phyloP scores from a whole-genome alignment of 768 basidiomycete species.

The Clitopilus passeckerianus region DNA sequence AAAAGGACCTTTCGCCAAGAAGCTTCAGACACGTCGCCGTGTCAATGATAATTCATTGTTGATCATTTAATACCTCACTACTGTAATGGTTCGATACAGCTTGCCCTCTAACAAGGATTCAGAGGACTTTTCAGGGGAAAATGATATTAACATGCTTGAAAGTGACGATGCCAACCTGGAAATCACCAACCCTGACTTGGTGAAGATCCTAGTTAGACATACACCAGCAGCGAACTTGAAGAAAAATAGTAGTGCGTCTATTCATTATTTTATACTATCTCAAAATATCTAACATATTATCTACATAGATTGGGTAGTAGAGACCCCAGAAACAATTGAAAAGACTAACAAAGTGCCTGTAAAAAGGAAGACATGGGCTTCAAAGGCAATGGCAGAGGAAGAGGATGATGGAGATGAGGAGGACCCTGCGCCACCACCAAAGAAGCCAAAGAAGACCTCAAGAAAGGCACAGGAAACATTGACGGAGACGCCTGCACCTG shows the following conservation, averaged over 20 bases:
- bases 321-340: not conserved
- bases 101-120: not conserved
- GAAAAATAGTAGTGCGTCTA: not conserved
- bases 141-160: not conserved
- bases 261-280: not conserved
- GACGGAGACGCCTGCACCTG: not conserved
- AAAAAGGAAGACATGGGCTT: not conserved
- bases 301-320: not conserved
- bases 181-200: not conserved
- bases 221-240: too few relatives aligned
- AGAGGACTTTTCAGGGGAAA: not conserved
- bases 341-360: not conserved
- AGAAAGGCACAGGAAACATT: not conserved
- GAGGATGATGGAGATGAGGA: not conserved
- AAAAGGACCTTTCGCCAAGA: not conserved
- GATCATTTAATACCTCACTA: not conserved
- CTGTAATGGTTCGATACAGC: not conserved
- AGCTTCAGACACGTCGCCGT: not conserved
- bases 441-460: not conserved
- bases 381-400: not conserved
- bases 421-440: not conserved
- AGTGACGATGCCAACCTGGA: not conserved
- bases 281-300: not conserved
- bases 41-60: not conserved
- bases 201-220: not conserved